Base-by-base conservation (phyloP, 139 green algal species). In the Picochlorum sp. region DNA sequence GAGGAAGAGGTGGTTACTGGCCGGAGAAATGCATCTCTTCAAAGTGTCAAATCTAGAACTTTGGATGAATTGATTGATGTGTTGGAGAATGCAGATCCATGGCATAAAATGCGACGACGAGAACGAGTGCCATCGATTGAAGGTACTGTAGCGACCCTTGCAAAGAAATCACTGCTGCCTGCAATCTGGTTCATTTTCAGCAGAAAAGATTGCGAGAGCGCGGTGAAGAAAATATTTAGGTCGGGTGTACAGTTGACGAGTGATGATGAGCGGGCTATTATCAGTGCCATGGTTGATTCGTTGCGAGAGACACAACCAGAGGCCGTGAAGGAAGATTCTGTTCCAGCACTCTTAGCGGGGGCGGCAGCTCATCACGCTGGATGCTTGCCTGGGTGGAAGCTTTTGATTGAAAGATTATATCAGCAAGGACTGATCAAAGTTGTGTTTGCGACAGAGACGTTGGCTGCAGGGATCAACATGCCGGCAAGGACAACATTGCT, bases 381-480 rank as follows among this genome's bases (percentile, higher is more conserved):
- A 28, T 90, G 85, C 71, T 74, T 97, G 38, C 89, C 92, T 7
- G 87, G 71, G 7, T 98, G 92, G 92, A 97, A 97, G 79, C 37
- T 32, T 2, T 70, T 97, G 4, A 77, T 97, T 4, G 92, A 98
- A 77, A 61, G 71, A 2, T 77, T 90, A 23, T 98, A 96, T 78
- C 91, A 97, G 66, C 67, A 68, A 54, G 82, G 82, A 3, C 57
- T 87, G 49, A 24, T 94, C 14, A 85, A 92, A 74, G 60, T 95
- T 24, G 88, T 98, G 18, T 96, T 96, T 81, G 91, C 92, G 2
- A 98, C 92, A 21, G 92, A 95, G 69, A 98, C 92, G 20, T 75
- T 98, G n/a, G 91, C 92, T 2, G 90, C 92, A 0, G 92, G 92
- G 50, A 95, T 97, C 77, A 98, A 98, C 84, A 98, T 98, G 92